These are phyloP conservation scores for Komagataella mondaviorum DNA, from an alignment of 805 yeast species.

Conservation along the genomic window DNA sequence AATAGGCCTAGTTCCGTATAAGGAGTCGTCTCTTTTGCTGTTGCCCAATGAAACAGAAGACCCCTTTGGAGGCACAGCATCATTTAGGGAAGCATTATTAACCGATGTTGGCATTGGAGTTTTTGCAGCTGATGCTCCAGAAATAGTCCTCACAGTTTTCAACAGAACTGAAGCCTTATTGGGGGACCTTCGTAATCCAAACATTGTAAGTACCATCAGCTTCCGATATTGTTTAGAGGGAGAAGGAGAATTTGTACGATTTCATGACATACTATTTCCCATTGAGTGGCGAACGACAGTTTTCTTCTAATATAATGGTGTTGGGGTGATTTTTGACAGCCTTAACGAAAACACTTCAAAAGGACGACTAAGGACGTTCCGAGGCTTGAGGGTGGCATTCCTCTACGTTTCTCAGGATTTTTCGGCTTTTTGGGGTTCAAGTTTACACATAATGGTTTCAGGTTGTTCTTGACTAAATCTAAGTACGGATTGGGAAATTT, in stretches of 20 bases:
- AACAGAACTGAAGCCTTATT: neutral
- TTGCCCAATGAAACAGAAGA: slow-evolving; percentile 23
- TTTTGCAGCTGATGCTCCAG: neutral
- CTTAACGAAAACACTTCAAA: neutral
- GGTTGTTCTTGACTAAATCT: neutral
- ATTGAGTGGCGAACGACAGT: neutral
- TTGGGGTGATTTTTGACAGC: neutral
- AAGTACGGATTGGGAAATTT: neutral
- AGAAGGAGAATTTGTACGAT: neutral
- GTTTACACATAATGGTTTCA: too few relatives aligned
- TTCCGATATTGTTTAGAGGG: neutral
- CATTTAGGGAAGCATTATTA: slow-evolving; percentile 9
- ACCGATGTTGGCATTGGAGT: slow-evolving; percentile 6
- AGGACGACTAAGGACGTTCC: neutral
- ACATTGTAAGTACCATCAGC: neutral
- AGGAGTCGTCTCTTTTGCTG: slow-evolving; percentile 29
- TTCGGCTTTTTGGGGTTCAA: neutral
- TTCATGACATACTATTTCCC: neutral
- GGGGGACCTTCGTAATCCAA: neutral
- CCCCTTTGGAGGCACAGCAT: slow-evolving; percentile 28
- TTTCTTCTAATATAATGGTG: neutral
- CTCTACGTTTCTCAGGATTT: neutral
- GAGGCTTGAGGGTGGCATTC: neutral
- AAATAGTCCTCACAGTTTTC: neutral
- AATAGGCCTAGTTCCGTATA: slow-evolving; percentile 71